phyloP scores from a whole-genome alignment of 345 rosid genomes.

The Atalantia buxifolia region DNA sequence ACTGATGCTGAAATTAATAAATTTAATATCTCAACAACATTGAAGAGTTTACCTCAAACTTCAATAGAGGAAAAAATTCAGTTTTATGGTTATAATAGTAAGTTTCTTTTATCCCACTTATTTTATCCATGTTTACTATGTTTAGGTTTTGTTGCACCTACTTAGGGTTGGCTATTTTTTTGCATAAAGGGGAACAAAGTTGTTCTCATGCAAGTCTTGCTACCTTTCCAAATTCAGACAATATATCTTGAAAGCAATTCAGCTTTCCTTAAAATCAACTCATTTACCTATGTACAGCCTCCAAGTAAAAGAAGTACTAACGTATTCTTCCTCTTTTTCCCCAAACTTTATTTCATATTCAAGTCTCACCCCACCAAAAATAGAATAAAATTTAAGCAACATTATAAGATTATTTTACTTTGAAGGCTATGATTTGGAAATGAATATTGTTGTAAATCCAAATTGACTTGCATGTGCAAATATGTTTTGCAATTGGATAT shows the following conservation, averaged over 20 bases:
- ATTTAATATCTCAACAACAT: no score
- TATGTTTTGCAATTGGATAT: constrained; percentile 78
- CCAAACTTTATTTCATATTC: not conserved
- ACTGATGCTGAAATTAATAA: no score
- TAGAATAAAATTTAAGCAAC: not conserved
- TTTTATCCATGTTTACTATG: no score
- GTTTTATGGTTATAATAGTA: no score
- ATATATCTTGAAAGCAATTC: constrained; percentile 87
- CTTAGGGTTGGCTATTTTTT: no score
- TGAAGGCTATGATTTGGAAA: not conserved
- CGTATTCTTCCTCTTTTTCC: not conserved
- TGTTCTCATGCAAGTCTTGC: constrained; percentile 55
- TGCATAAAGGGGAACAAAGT: constrained; percentile 8
- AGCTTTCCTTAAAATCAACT: constrained; percentile 83
- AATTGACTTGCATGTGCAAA: constrained; percentile 37
- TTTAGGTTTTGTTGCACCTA: no score
- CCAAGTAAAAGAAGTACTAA: constrained; percentile 40
- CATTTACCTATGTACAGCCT: constrained; percentile 82
- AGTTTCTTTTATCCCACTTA: no score
- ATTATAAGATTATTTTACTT: not conserved
- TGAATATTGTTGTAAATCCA: not conserved
- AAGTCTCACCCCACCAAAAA: not conserved
- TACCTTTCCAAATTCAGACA: constrained; percentile 70
- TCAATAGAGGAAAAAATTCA: no score
- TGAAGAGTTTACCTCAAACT: no score